Evolutionary conservation across 2,329 filamentous ascomycete genomes (phyloP), one percentile per base, ranked within the genome.

Genomic region (Penicillium vulpinum): DNA sequence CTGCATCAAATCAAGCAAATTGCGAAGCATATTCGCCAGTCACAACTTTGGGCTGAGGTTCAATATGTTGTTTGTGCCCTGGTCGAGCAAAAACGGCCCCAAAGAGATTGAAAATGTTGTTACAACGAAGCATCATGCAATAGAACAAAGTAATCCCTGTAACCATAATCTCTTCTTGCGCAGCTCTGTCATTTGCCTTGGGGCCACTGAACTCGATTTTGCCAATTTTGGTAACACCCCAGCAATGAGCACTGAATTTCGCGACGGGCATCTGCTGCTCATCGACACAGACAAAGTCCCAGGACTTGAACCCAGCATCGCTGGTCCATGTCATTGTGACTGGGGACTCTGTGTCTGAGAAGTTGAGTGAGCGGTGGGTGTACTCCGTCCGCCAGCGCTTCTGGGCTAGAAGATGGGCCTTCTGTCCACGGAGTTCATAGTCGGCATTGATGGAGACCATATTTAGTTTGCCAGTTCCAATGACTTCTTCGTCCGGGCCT

Each of bases 211-310:
- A 69, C 40, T 71, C 64, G 16, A 72, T 66, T 13, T 62, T 58
- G 5, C 64, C 70, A 9, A 69, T 21, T 31, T 68, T 69, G 44
- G 62, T 67, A 31, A 70, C 0, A 2, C 48, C 62, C 67, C 67
- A 70, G 8, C 62, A 24, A 24, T 67, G 66, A 9, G 62, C 60
- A 15, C 61, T 58, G 51, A 67, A 69, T 47, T 62, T 65, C 11
- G 70, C 69, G 18, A 73, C 61, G 16, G 70, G 67, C 40, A 63
- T 56, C 49, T 68, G 58, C 2, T 67, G 48, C 40, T 70, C 67
- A 45, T 71, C 67, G 4, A 67, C 51, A 39, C 67, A 71, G 41
- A 73, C 46, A 58, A 71, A 72, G 52, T 73, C 67, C 68, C 69
- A 73, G 6, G 45, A 65, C 52, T 66, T 70, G 39, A 70, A 65